Conservation (phyloP, 108 stramenopile species). For the Craspedostauros australis region DNA sequence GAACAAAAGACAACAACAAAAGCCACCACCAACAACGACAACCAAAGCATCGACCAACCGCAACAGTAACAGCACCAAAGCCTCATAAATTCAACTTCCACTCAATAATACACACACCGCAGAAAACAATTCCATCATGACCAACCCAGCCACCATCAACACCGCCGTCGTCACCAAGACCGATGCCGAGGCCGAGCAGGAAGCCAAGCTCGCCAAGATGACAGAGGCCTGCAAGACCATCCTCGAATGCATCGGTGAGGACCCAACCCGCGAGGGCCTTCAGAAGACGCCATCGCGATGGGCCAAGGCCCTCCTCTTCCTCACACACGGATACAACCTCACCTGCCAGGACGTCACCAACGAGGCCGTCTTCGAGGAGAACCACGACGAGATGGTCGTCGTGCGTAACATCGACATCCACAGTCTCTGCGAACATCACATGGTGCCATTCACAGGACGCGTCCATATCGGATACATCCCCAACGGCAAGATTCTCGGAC, state of each 20-base stretch:
- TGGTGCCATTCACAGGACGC: constrained; percentile 95
- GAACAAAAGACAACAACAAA: too few relatives aligned
- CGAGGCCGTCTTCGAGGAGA: constrained; percentile 88
- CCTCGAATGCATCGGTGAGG: constrained; percentile 95
- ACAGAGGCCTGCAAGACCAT: constrained; percentile 82
- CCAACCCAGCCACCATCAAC: not conserved
- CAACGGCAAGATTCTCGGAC: constrained; percentile 86
- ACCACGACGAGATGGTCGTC: constrained; percentile 94
- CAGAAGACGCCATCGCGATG: constrained; percentile 88
- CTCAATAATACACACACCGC: too few relatives aligned
- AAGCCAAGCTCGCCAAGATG: constrained; percentile 64
- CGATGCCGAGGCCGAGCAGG: constrained; percentile 10
- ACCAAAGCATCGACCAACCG: too few relatives aligned
- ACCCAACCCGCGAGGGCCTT: constrained; percentile 89
- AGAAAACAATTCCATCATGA: too few relatives aligned
- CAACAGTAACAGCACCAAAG: too few relatives aligned
- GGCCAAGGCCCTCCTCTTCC: constrained; percentile 93
- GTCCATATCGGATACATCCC: constrained; percentile 98
- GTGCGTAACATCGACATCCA: constrained; percentile 96
- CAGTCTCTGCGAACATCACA: constrained; percentile 97
- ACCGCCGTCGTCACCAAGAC: not conserved
- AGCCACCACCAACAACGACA: too few relatives aligned
- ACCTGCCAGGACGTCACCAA: constrained; percentile 74
- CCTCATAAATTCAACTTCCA: too few relatives aligned
- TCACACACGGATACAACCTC: constrained; percentile 87